A percentile compares a stretch with the other conserved stretches of the same genome.
Conservation (phyloP, 208 protist species). For the Vickermania ingenoplastis region DNA sequence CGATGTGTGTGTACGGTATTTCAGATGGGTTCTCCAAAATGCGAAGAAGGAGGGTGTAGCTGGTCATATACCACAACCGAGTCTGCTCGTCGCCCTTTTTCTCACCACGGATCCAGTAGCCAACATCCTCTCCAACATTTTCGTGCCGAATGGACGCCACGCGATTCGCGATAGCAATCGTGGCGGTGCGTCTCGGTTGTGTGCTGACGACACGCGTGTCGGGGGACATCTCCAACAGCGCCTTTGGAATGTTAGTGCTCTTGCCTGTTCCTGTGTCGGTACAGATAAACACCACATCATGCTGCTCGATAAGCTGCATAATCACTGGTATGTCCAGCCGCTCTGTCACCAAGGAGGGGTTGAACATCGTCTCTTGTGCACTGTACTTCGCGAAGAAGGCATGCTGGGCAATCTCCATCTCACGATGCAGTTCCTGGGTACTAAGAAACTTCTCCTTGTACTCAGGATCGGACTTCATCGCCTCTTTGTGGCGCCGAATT, state of each 20-base stretch:
- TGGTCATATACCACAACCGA: constrained; percentile 79
- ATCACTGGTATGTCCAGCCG: constrained; percentile 67
- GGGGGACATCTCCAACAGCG: constrained; percentile 34
- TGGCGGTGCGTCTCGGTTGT: constrained; percentile 70
- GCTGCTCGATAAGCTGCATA: constrained; percentile 39
- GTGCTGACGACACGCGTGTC: constrained; percentile 42
- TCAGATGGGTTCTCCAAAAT: constrained; percentile 51
- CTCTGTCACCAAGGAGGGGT: constrained; percentile 35
- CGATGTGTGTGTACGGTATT: constrained; percentile 77
- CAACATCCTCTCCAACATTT: constrained; percentile 39
- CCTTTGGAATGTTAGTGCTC: constrained; percentile 76
- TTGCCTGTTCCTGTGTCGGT: constrained; percentile 87
- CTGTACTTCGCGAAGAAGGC: constrained; percentile 43
- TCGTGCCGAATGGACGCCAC: constrained; percentile 40
- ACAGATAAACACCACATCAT: constrained; percentile 81
- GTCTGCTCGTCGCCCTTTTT: constrained; percentile 55
- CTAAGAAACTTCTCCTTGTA: constrained; percentile 63
- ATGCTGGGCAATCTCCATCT: constrained; percentile 33
- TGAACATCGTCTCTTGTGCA: constrained; percentile 31
- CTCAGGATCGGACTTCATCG: constrained; percentile 46
- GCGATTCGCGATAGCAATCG: constrained; percentile 71
- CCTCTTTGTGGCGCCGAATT: constrained; percentile 48
- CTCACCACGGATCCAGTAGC: constrained; percentile 79
- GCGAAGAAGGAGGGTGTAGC: constrained; percentile 78
- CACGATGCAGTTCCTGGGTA: constrained; percentile 46